Conservation (phyloP, 1,139 yeast genomes). For the Pichia sp. region DNA sequence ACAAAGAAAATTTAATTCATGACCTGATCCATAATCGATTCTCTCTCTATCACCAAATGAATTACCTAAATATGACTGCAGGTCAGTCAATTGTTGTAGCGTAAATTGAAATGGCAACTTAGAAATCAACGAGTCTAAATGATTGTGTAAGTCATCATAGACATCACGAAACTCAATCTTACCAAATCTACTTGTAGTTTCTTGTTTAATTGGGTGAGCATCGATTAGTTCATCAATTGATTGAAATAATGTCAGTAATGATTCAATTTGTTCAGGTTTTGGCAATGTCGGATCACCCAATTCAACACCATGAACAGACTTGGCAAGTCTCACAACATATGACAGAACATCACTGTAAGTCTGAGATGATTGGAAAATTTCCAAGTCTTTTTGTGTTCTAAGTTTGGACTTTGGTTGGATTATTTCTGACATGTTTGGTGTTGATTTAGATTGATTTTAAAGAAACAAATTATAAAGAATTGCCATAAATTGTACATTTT, state of each 20-base stretch:
- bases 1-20: slow-evolving; percentile 79
- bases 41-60: slow-evolving; percentile 81
- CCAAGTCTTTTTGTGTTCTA: slow-evolving; percentile 54
- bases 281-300: slow-evolving; percentile 41
- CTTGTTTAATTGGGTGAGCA: slow-evolving; percentile 60
- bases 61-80: slow-evolving; percentile 21
- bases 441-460: not conserved
- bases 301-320: slow-evolving; percentile 58
- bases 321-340: slow-evolving; percentile 56
- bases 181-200: slow-evolving; percentile 77
- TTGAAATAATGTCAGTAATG: slow-evolving; percentile 39
- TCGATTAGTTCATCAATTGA: slow-evolving; percentile 41
- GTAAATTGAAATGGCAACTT: slow-evolving; percentile 10
- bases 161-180: slow-evolving; percentile 82
- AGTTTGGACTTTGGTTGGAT: slow-evolving; percentile 47
- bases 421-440: slow-evolving; percentile 1
- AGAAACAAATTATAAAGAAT: not conserved
- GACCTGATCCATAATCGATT: slow-evolving; percentile 96
- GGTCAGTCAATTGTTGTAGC: slow-evolving; percentile 18
- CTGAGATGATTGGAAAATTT: slow-evolving; percentile 50
- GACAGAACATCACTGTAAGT: slow-evolving; percentile 45
- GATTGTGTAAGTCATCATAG: slow-evolving; percentile 58
- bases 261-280: slow-evolving; percentile 27
- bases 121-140: slow-evolving; percentile 24
- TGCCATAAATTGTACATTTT: not conserved